Percentiles rank a stretch among this genome's conserved stretches.
phyloP scores from a whole-genome alignment of 192 early-diverging fungal species.

The Coemansia sp. region DNA sequence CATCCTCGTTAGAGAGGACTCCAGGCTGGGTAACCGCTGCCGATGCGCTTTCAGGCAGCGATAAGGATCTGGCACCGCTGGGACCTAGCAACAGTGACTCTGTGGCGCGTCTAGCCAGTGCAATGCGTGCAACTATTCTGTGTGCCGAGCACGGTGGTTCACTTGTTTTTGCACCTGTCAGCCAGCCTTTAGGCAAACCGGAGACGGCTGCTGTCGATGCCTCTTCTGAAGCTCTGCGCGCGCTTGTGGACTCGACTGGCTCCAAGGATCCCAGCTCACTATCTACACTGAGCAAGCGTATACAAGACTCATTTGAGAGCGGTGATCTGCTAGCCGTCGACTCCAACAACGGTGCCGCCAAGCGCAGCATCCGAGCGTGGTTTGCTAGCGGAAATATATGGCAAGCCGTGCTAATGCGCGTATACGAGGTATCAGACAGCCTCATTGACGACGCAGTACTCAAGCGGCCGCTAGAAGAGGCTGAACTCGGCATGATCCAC shows the following conservation, averaged over 20 bases:
- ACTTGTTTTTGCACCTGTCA: background rate
- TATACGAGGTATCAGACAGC: constrained; percentile 31
- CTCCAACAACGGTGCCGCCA: constrained; percentile 28
- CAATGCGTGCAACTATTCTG: constrained; percentile 12
- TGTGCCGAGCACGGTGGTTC: constrained; percentile 16
- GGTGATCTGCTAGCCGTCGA: constrained; percentile 31
- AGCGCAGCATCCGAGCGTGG: constrained; percentile 26
- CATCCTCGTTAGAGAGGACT: background rate
- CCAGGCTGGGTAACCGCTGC: background rate
- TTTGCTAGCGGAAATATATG: constrained; percentile 39
- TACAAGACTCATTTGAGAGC: constrained; percentile 30
- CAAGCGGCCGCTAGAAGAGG: constrained; percentile 39
- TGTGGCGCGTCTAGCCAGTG: constrained; percentile 5
- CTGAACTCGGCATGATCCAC: constrained; percentile 45
- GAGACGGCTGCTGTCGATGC: background rate
- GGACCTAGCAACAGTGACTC: background rate
- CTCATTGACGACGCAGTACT: constrained; percentile 32
- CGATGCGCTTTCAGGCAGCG: background rate
- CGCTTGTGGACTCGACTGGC: background rate
- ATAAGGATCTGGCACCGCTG: background rate
- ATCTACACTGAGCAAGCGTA: constrained; percentile 20
- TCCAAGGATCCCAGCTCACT: background rate
- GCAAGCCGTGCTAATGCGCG: constrained; percentile 37
- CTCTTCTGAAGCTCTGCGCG: background rate
- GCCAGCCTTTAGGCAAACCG: too few species aligned